Percentiles rank a stretch among this genome's conserved stretches.
Evolutionary conservation across 495 filamentous ascomycete genomes (phyloP).

Genomic region (Xylaria venustula): DNA sequence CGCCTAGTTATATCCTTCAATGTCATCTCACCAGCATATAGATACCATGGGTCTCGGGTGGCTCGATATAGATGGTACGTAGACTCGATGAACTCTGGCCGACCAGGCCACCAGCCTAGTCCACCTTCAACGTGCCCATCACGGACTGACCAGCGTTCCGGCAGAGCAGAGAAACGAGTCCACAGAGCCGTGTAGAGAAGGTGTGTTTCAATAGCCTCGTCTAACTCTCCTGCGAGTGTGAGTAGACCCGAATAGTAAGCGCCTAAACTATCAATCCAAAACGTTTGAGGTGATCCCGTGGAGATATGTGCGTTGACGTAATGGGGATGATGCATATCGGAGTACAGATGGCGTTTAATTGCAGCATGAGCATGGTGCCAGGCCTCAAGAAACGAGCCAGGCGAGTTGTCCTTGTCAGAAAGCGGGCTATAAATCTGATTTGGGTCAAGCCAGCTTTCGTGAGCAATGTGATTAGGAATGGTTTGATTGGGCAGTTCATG

Average conservation of each 20-base stretch:
- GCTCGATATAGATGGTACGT: slow-evolving; percentile 91
- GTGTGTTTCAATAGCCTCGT: slow-evolving; percentile 86
- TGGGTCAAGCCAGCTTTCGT: slow-evolving; percentile 48
- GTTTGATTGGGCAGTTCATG: slow-evolving; percentile 54
- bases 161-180: slow-evolving; percentile 88
- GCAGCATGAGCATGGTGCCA: slow-evolving; percentile 85
- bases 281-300: slow-evolving; percentile 74
- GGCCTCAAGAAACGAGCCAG: slow-evolving; percentile 73
- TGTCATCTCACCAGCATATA: slow-evolving; percentile 94
- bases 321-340: slow-evolving; percentile 72
- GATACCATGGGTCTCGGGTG: slow-evolving; percentile 94
- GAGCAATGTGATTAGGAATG: slow-evolving; percentile 22
- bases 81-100: slow-evolving; percentile 94
- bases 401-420: slow-evolving; percentile 63
- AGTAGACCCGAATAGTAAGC: slow-evolving; percentile 95
- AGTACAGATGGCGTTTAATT: slow-evolving; percentile 85
- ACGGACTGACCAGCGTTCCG: slow-evolving; percentile 87
- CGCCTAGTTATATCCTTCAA: slow-evolving; percentile 82
- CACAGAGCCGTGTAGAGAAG: slow-evolving; percentile 88
- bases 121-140: slow-evolving; percentile 84
- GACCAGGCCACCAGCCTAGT: slow-evolving; percentile 89
- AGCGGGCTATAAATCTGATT: slow-evolving; percentile 59
- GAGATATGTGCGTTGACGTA: slow-evolving; percentile 85
- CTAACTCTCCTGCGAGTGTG: slow-evolving; percentile 78
- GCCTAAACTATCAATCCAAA: slow-evolving; percentile 93